Evolutionary conservation across 257 asterid genomes (phyloP).

Genomic region (Solanum dulcamara): DNA sequence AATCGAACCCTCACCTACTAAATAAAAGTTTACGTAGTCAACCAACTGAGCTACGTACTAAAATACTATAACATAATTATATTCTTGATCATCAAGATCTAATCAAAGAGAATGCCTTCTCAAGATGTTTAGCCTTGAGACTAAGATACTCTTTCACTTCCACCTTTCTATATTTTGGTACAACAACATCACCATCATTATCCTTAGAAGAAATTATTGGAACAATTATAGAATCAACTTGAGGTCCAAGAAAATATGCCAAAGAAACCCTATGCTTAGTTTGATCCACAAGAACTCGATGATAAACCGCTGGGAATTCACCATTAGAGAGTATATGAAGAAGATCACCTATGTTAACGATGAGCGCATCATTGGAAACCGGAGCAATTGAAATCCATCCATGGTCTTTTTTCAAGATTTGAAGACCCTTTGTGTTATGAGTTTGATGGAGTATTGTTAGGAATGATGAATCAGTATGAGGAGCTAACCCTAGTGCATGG

Average conservation of each 20-base stretch:
- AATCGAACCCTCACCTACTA: neutral
- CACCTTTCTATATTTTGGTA: conserved; percentile 31
- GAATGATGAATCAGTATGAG: conserved; percentile 68
- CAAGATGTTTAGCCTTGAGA: conserved; percentile 49
- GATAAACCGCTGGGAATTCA: conserved; percentile 23
- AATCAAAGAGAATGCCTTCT: conserved; percentile 35
- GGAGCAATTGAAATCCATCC: conserved; percentile 53
- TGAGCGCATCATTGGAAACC: conserved; percentile 27
- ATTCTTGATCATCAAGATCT: conserved; percentile 1
- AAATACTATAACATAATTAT: neutral
- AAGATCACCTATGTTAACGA: conserved; percentile 63
- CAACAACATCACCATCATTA: neutral
- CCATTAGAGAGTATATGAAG: conserved; percentile 64
- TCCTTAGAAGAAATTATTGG: conserved; percentile 17
- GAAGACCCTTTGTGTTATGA: conserved; percentile 49
- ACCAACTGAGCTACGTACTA: neutral
- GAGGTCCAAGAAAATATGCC: conserved; percentile 56
- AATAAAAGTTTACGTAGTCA: neutral
- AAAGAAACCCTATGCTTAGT: conserved; percentile 32
- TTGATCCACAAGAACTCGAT: conserved; percentile 55
- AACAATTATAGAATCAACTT: conserved; percentile 22
- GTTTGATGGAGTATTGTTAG: conserved; percentile 75
- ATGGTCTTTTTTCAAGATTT: conserved; percentile 29
- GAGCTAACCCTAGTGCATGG: conserved; percentile 62
- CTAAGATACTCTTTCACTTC: conserved; percentile 46